Percentiles rank a stretch among this genome's conserved stretches.
phyloP scores from a whole-genome alignment of 2,329 filamentous ascomycete species.

The Zarea fungicola region DNA sequence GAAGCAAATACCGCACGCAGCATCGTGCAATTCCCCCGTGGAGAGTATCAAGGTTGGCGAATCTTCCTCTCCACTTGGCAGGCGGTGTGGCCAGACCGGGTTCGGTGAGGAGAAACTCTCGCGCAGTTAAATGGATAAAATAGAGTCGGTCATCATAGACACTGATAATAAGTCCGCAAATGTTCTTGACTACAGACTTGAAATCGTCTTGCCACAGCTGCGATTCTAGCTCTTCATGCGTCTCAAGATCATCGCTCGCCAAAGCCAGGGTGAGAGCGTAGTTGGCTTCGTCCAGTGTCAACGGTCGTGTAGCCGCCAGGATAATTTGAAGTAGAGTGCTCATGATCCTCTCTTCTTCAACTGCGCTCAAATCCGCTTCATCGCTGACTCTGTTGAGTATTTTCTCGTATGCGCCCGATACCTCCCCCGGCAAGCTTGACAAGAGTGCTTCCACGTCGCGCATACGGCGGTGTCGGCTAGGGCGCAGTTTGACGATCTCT shows the following conservation, averaged over 20 bases:
- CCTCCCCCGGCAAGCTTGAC: background rate
- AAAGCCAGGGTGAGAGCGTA: background rate
- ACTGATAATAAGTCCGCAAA: background rate
- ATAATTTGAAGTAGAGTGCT: background rate
- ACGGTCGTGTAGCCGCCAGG: background rate
- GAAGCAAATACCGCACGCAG: background rate
- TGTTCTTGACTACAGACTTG: background rate
- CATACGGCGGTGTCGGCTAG: background rate
- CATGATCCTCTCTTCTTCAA: background rate
- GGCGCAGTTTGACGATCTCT: background rate
- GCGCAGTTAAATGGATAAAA: slow-evolving; percentile 7
- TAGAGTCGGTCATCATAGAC: background rate
- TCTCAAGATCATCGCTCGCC: background rate
- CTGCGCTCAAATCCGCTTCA: background rate
- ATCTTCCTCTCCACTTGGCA: background rate
- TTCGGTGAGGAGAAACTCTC: background rate
- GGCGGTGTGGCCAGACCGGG: background rate
- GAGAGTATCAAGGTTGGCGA: background rate
- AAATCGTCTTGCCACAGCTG: background rate
- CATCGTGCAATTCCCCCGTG: background rate
- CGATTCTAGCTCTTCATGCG: background rate
- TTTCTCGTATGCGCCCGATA: slow-evolving; percentile 1
- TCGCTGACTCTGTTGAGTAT: too few species aligned
- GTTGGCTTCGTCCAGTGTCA: background rate
- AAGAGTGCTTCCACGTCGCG: background rate